Evolutionary conservation across 2,329 filamentous ascomycete species (phyloP).

Genomic region (Aureobasidium sp.): DNA sequence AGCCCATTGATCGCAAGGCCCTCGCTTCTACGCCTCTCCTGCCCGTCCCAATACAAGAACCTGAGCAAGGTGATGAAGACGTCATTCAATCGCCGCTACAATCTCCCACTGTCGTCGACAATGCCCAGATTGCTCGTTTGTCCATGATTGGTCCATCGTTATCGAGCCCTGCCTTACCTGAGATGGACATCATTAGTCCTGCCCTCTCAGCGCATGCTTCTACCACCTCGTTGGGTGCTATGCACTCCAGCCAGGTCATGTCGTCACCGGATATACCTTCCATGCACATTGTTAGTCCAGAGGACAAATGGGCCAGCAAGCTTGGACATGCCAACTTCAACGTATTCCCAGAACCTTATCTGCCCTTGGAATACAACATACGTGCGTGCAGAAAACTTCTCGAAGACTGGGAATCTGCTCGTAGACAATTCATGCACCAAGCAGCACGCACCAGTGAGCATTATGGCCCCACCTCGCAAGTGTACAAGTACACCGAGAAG

Average conservation of each 20-base stretch:
- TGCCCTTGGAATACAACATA: constrained; percentile 53
- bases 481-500: constrained; percentile 73
- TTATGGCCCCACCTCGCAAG: constrained; percentile 83
- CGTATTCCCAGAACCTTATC: constrained; percentile 75
- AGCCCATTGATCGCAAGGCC: constrained; percentile 47
- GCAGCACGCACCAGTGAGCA: constrained; percentile 82
- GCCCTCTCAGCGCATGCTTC: constrained; percentile 73
- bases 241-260: constrained; percentile 39
- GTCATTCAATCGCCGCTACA: constrained; percentile 73
- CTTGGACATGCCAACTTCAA: constrained; percentile 92
- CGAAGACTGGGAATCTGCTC: constrained; percentile 74
- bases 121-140: constrained; percentile 31
- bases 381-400: constrained; percentile 59
- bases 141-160: constrained; percentile 17
- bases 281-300: constrained; percentile 56
- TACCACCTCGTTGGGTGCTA: constrained; percentile 61
- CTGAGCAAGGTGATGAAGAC: constrained; percentile 43
- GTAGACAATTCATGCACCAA: constrained; percentile 83
- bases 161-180: constrained; percentile 43
- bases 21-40: constrained; percentile 76
- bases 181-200: constrained; percentile 51
- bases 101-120: constrained; percentile 70
- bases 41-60: constrained; percentile 65
- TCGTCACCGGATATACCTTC: constrained; percentile 53
- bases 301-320: constrained; percentile 75